phyloP scores from a whole-genome alignment of 2,329 filamentous ascomycete species.

The Paracoccidioides lutzii region DNA sequence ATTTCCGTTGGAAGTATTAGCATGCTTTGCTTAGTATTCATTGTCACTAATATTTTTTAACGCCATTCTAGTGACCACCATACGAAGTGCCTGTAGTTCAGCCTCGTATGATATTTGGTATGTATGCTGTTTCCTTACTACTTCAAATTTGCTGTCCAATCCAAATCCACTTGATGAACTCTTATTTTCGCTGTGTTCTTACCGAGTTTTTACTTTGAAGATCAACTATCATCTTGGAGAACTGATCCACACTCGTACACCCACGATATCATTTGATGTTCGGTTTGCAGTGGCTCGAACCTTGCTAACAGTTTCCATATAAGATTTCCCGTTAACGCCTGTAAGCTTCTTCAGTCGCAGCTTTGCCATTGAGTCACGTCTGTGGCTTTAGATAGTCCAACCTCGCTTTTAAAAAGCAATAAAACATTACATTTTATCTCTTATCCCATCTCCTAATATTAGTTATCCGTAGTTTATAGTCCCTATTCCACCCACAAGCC shows the following conservation, averaged over 20 bases:
- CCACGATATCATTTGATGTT: background rate
- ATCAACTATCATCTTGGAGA: conserved; percentile 53
- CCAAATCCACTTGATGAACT: conserved; percentile 41
- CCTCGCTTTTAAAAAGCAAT: background rate
- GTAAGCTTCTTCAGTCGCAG: background rate
- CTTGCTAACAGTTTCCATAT: background rate
- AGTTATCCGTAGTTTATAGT: too few relatives aligned
- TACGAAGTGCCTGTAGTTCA: too few relatives aligned
- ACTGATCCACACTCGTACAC: conserved; percentile 34
- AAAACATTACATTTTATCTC: too few relatives aligned
- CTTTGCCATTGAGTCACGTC: background rate
- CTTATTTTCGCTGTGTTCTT: conserved; percentile 53
- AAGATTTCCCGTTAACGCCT: background rate
- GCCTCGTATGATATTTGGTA: background rate
- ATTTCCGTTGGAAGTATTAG: conserved; percentile 12
- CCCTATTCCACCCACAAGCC: conserved; percentile 15
- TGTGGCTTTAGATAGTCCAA: too few relatives aligned
- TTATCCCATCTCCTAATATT: background rate
- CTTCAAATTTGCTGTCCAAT: conserved; percentile 4
- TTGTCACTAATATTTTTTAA: conserved; percentile 18
- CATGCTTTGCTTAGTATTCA: conserved; percentile 8
- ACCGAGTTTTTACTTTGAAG: conserved; percentile 48
- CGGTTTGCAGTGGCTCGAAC: background rate
- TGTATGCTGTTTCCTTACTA: background rate
- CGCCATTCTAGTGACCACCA: conserved; percentile 11